A percentile compares a stretch with the other conserved stretches of the same genome.
Evolutionary conservation across 2,329 filamentous ascomycete genomes (phyloP).

Genomic region (Colletotrichum noveboracense): DNA sequence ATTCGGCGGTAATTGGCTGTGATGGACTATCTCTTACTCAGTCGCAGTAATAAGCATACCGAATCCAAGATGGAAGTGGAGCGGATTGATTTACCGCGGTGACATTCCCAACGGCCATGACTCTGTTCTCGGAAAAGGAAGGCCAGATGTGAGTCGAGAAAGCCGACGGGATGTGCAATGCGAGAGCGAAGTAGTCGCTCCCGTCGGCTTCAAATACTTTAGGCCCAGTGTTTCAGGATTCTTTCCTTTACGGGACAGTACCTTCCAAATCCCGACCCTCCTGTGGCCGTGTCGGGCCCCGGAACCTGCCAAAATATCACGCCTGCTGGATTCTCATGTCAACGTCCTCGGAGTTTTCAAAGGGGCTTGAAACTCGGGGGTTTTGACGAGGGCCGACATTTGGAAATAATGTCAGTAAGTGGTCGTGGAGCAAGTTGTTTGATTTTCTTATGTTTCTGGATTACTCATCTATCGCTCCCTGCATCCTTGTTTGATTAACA

Average conservation of each 20-base stretch:
- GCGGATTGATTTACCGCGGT: background rate
- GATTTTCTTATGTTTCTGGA: background rate
- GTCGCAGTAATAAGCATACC: background rate
- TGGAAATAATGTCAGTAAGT: background rate
- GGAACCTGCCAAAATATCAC: background rate
- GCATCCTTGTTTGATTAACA: background rate
- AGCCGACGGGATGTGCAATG: background rate
- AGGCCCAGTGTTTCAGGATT: background rate
- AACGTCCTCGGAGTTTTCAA: background rate
- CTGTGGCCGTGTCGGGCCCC: background rate
- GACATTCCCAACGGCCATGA: background rate
- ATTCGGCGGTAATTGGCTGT: background rate
- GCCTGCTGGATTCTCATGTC: background rate
- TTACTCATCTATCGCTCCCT: background rate
- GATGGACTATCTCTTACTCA: background rate
- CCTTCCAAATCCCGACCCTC: background rate
- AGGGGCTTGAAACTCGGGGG: background rate
- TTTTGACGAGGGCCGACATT: background rate
- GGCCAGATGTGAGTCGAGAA: accelerated
- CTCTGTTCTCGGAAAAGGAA: background rate
- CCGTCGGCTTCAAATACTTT: background rate
- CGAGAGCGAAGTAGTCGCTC: background rate
- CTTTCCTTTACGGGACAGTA: background rate
- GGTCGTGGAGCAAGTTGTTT: accelerated
- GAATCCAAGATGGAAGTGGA: accelerated